phyloP scores from a whole-genome alignment of 31 red algal genomes.

The Asparagopsis taxiformis region DNA sequence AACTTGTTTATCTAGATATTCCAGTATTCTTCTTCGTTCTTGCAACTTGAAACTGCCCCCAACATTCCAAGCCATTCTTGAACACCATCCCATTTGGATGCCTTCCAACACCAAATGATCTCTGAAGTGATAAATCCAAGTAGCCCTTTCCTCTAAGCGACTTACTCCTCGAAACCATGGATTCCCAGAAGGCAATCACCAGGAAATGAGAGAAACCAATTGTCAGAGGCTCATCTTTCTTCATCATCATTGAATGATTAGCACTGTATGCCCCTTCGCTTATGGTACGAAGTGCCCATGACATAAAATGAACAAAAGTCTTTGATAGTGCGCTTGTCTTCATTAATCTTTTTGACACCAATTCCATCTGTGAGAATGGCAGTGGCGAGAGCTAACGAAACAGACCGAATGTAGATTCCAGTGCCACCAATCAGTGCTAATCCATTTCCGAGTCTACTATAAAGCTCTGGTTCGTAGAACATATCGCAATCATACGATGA shows the following conservation, averaged over 20 bases:
- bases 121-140: slow-evolving; percentile 19
- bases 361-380: slow-evolving; percentile 26
- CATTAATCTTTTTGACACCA: slow-evolving; percentile 3
- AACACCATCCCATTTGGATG: slow-evolving; percentile 23
- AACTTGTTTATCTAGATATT: slow-evolving; percentile 1
- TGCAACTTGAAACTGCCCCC: neutral
- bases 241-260: slow-evolving; percentile 9
- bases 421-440: too few relatives aligned
- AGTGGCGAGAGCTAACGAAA: slow-evolving; percentile 21
- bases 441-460: too few relatives aligned
- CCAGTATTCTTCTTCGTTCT: neutral
- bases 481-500: too few relatives aligned
- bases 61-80: slow-evolving; percentile 35
- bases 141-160: slow-evolving; percentile 25
- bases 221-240: neutral
- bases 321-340: slow-evolving; percentile 1
- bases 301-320: neutral
- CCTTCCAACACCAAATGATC: slow-evolving; percentile 2
- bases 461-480: too few relatives aligned
- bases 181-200: slow-evolving; percentile 22
- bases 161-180: too few relatives aligned
- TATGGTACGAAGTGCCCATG: slow-evolving; percentile 17
- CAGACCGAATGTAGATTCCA: too few relatives aligned
- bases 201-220: neutral
- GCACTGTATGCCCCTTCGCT: slow-evolving; percentile 18